Conservation (phyloP, 768 basidiomycete species). For the Boletus eberwhitei region DNA sequence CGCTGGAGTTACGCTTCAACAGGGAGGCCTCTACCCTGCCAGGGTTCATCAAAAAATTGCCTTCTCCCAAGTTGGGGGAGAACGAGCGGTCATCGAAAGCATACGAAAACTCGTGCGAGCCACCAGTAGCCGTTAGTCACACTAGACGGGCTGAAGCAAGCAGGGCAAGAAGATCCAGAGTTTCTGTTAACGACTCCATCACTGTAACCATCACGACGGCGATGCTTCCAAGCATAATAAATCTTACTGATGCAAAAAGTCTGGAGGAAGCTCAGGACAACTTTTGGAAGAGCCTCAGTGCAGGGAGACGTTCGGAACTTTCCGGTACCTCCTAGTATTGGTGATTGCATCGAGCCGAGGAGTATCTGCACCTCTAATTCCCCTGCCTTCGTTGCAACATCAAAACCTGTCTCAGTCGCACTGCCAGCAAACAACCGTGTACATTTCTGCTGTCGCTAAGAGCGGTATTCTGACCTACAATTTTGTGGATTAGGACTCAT, state of each 20-base stretch:
- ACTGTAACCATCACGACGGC: conserved; percentile 29
- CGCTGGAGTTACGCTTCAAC: not conserved
- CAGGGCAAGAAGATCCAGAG: conserved; percentile 3
- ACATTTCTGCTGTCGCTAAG: conserved; percentile 3
- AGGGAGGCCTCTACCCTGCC: not conserved
- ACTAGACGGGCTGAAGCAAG: not conserved
- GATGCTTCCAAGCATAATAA: conserved; percentile 25
- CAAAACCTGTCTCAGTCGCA: conserved; percentile 17
- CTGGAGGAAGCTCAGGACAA: conserved; percentile 21
- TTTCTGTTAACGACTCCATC: conserved; percentile 10
- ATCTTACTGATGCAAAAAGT: conserved; percentile 25
- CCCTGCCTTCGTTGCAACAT: conserved; percentile 22
- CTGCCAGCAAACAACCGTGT: not conserved
- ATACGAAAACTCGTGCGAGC: not conserved
- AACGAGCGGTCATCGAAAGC: not conserved
- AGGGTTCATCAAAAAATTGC: not conserved
- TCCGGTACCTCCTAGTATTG: conserved; percentile 15
- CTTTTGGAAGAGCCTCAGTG: conserved; percentile 8
- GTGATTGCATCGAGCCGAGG: conserved; percentile 17
- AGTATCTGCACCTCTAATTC: conserved; percentile 11
- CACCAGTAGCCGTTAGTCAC: not conserved
- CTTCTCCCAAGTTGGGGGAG: not conserved
- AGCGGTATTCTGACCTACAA: conserved; percentile 12
- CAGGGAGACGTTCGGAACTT: conserved; percentile 21
- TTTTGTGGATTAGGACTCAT: conserved; percentile 5